A percentile compares a stretch with the other conserved stretches of the same genome.
phyloP scores from a whole-genome alignment of 148 eudicot genomes.

The Oxyria digyna region DNA sequence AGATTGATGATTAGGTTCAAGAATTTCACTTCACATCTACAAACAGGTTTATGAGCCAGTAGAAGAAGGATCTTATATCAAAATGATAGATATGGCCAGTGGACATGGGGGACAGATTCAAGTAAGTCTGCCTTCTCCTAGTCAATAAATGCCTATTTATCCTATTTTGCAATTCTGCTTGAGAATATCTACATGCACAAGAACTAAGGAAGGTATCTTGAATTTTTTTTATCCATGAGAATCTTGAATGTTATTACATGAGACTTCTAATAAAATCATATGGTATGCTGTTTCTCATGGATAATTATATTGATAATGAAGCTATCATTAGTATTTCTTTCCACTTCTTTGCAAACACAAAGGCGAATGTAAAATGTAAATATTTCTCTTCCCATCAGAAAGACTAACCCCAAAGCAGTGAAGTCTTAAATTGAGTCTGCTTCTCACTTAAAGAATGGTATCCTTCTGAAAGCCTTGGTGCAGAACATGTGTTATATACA shows the following conservation, averaged over 20 bases:
- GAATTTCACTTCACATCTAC: constrained; percentile 6
- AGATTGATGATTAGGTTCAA: neutral
- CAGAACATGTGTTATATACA: neutral
- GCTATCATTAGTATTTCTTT: neutral
- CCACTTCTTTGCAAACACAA: neutral
- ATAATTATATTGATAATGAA: neutral
- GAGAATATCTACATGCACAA: neutral
- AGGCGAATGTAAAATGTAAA: neutral
- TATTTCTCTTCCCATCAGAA: neutral
- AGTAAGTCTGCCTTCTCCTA: constrained; percentile 25
- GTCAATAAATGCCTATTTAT: neutral
- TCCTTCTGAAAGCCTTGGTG: neutral
- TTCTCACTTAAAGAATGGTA: neutral
- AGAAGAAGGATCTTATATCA: constrained; percentile 95
- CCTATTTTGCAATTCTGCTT: neutral
- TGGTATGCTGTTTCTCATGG: neutral
- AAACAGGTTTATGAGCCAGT: constrained; percentile 89
- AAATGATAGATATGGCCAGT: constrained; percentile 92
- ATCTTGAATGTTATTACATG: neutral
- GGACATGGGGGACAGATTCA: constrained; percentile 98
- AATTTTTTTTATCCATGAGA: neutral
- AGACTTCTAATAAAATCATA: neutral
- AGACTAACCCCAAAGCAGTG: neutral
- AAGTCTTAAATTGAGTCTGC: neutral
- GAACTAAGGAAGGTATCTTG: neutral